These are phyloP conservation scores for Candida piceae DNA, from an alignment of 805 yeast genomes.

Conservation along the genomic window DNA sequence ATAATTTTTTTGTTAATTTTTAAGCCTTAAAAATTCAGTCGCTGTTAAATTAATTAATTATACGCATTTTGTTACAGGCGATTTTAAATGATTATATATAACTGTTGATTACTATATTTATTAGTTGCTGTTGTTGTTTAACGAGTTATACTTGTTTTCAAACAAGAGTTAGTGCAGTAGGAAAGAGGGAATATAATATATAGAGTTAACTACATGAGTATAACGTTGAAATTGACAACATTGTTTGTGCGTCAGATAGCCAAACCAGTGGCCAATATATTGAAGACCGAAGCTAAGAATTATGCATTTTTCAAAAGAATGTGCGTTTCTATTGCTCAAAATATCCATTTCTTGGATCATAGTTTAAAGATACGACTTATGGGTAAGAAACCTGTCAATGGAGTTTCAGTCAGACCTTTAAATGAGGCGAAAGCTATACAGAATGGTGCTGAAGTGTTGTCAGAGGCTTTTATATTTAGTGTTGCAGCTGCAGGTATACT, in stretches of 20 bases:
- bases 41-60: no score
- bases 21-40: no score
- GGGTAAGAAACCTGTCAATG: conserved; percentile 45
- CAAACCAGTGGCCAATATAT: conserved; percentile 68
- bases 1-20: no score
- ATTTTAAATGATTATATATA: no score
- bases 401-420: conserved; percentile 60
- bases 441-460: conserved; percentile 71
- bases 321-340: conserved; percentile 71
- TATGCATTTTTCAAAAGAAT: conserved; percentile 55
- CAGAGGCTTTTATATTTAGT: conserved; percentile 71
- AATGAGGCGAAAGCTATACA: conserved; percentile 81
- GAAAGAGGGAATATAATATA: no score
- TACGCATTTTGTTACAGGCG: no score
- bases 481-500: conserved; percentile 76
- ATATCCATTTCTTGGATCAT: conserved; percentile 61
- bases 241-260: conserved; percentile 70
- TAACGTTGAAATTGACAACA: conserved; percentile 70
- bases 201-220: conserved; percentile 55
- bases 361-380: conserved; percentile 53
- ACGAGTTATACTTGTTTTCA: no score
- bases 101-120: no score
- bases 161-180: no score
- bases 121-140: no score
- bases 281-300: conserved; percentile 72